Base-by-base conservation (phyloP, 345 rosid species). In the Melaleuca quinquenervia region DNA sequence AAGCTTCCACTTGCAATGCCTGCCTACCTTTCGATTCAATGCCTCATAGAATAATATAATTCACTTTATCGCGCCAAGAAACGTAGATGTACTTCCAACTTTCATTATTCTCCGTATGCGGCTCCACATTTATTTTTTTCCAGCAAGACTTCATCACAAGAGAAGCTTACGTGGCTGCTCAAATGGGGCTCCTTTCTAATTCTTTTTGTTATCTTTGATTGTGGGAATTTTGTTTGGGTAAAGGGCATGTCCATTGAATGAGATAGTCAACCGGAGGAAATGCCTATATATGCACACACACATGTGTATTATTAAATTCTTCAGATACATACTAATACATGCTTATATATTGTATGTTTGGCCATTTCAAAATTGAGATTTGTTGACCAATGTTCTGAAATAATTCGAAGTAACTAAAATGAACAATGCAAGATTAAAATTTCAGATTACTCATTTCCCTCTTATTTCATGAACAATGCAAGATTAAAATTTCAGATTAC, bases 1-100 rank as follows among this genome's bases (percentile, higher is more conserved):
- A 92, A 85, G 88, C 93, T 89, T 90, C 92, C 97, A 92, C 95
- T 87, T 91, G 88, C 88, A 87, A 32, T 87, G 74, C 89, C 86
- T 88, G 89, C 85, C 80, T 76, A 82, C 82, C 89, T 26, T 56
- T 45, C 52, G 85, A 84, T 84, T 58, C 22, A 55, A 52, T 70
- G 45, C 50, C 11, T 1, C 7, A 49, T 29, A 70, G 29, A 44
- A 52, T 52, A 51, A 24, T 52, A 36, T 36, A 18, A 70, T 36
- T 2, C 24, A 10, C 80, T 36, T 70, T 36, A 5, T 70, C 36
- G 80, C 80, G 80, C 80, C 78, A 70, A 36, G 80, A 70, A 70
- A 70, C 80, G 80, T 70, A 70, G 80, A 70, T 18, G 48, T 70
- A 70, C 80, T 36, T 70, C 80, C 80, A 70, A 36, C 48, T 5